Evolutionary conservation across 768 basidiomycete genomes (phyloP).

Genomic region (Panus rudis): DNA sequence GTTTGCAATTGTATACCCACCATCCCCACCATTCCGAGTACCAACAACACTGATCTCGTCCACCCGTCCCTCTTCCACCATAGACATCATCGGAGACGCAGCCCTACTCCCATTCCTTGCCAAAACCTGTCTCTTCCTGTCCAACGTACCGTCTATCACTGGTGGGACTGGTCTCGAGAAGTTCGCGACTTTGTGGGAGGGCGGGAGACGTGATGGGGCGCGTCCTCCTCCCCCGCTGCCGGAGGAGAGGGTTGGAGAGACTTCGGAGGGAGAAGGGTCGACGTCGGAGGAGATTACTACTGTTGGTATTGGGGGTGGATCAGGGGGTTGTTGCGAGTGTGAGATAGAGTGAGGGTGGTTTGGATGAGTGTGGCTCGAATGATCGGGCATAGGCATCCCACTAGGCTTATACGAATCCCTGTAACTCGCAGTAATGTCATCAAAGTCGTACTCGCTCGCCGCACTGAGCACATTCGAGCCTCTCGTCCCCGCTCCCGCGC

Average conservation of each 20-base stretch:
- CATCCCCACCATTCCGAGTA: too few species aligned
- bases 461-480: background rate
- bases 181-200: constrained; percentile 1
- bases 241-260: constrained; percentile 5
- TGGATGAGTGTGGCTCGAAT: background rate
- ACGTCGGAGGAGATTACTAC: too few species aligned
- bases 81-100: too few species aligned
- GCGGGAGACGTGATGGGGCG: constrained; percentile 17
- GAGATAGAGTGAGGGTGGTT: constrained; percentile 1
- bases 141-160: constrained; percentile 30
- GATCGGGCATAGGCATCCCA: constrained; percentile 11
- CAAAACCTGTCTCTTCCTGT: constrained; percentile 38
- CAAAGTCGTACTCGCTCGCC: constrained; percentile 14
- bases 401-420: constrained; percentile 14
- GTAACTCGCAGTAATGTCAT: constrained; percentile 15
- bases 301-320: background rate
- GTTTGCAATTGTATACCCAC: too few species aligned
- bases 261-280: background rate
- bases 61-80: too few species aligned
- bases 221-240: constrained; percentile 2
- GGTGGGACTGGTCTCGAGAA: constrained; percentile 28
- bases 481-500: background rate
- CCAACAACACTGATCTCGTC: too few species aligned
- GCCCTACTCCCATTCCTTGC: constrained; percentile 50
- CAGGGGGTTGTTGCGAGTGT: background rate